Base-by-base conservation (phyloP, 805 yeast species). In the Ogataea thermomethanolica region DNA sequence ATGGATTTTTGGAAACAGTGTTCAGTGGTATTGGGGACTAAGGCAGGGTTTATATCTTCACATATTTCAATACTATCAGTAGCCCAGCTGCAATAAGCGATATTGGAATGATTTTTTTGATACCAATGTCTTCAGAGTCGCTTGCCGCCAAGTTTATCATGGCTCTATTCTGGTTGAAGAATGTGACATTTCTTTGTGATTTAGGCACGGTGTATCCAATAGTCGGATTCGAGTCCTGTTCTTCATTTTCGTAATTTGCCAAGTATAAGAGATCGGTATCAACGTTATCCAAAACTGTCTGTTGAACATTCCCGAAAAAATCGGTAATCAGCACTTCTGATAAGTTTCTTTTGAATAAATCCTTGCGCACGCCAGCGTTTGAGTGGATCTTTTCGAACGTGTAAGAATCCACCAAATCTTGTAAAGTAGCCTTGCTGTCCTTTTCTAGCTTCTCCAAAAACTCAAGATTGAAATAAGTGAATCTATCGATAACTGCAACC, bases 401-500 rank as follows among this genome's bases (percentile, higher is more conserved):
- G 60, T 89, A 91, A 14, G 82, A 83, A 41, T 79, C 90, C 54
- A 93, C 86, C 48, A 93, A 67, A 55, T 91, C 95, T 54, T 84
- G 81, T 57, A 93, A 67, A 3, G 97, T 86, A 47, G 70, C 66
- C 21, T 77, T 69, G 1, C 96, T 86, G 50, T 80, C 79, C 61
- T 79, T 84, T 40, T 84, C 82, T 37, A 93, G 79, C 26, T 59
- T 58, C 64, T 91, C 99, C 55, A 93, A 71, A 57, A 81, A 93
- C 43, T 89, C 96, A 51, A 93, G 71, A 38, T 88, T 90, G 64
- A 78, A 88, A 61, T 89, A 90, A 0, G 99, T 93, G 67, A 93
- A 93, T 53, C 99, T 71, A 62, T 93, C 99, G 55, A 93, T 93
- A 9, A 93, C 96, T 0, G 99, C 97, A 37, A 93, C 98, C 7